Base-by-base conservation (phyloP, 116 monocot genomes). In the Posidonia oceanica region DNA sequence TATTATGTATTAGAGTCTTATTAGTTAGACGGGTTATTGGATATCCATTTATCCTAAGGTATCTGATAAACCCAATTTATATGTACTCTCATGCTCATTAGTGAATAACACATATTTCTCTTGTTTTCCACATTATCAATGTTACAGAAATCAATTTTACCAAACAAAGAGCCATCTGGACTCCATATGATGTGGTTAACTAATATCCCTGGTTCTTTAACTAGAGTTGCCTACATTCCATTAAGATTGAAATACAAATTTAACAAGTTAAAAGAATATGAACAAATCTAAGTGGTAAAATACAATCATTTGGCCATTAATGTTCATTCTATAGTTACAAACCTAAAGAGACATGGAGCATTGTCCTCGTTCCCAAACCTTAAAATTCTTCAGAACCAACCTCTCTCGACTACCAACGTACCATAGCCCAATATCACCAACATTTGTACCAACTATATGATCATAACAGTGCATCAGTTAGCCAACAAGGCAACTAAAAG, bases 261-360 rank as follows among this genome's bases (percentile, higher is more conserved):
- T 22, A 17, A 36, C 36, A 36, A 39, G 51, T 42, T 2, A 29
- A 68, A 22, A 68, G n/a, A 42, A 65, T 12, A 22, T 3, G 29
- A 61, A 14, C 10, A 61, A 13, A 39, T 39, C 18, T 16, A 4
- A 14, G 41, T 8, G 14, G 36, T 15, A 40, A 41, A 17, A 41
- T 39, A 16, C 39, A 64, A 39, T 7, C 37, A 37, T 17, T 40
- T 39, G 16, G 22, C 21, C 3, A 60, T 23, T 60, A 8, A 48
- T 39, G 20, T 7, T 39, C 39, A 64, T 64, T 64, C 48, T 51
- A 51, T 3, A 67, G 16, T 13, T 57, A 18, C 36, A 4, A 54
- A 96, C 96, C 91, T 96, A 89, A 62, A 96, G 84, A 11, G 87
- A 39, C 69, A 74, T 65, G 2, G 91, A 89, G 64, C 88, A 89